Evolutionary conservation across 257 asterid species (phyloP), one percentile per base, ranked within the genome.

Genomic region (Salvia miltiorrhiza): DNA sequence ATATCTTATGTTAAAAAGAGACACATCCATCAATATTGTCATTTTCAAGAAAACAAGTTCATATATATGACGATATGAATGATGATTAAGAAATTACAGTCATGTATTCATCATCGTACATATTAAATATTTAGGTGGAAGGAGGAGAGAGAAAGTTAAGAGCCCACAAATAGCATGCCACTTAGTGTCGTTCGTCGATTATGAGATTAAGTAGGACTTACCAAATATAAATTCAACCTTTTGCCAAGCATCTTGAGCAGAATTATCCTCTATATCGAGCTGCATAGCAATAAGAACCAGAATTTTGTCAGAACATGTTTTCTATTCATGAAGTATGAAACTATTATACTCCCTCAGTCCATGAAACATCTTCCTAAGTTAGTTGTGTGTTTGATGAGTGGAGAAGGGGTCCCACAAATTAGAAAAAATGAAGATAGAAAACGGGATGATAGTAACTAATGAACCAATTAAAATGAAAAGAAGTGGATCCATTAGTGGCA

Each of bases 191-290:
- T 49, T 70, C 68, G 57, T 30, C 67, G 72, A 8, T 20, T 28
- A 54, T 28, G 54, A 68, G 32, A 63, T 49, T 71, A 24, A 57
- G 40, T 35, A 58, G 69, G 50, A 41, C 40, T 83, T 82, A 94
- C 99, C 99, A 79, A 94, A 94, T 77, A 85, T 71, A 60, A 94
- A 94, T 81, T 91, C 99, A 58, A 81, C 76, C 76, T 69, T 81
- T 84, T 94, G 97, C 99, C 99, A 94, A 75, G 79, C 80, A 63
- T 21, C 78, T 78, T 94, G 99, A 72, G 81, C 90, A 74, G 97
- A 82, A 75, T 63, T 91, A 68, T 94, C 78, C 71, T 79, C 81
- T 79, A 94, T 94, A 77, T 94, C 99, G 69, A 94, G 99, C 99
- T 94, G 92, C 81, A 81, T 70, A 19, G 35, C 66, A 78, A 69